Evolutionary conservation across 495 filamentous ascomycete genomes (phyloP).

Genomic region (Tuber magnatum): DNA sequence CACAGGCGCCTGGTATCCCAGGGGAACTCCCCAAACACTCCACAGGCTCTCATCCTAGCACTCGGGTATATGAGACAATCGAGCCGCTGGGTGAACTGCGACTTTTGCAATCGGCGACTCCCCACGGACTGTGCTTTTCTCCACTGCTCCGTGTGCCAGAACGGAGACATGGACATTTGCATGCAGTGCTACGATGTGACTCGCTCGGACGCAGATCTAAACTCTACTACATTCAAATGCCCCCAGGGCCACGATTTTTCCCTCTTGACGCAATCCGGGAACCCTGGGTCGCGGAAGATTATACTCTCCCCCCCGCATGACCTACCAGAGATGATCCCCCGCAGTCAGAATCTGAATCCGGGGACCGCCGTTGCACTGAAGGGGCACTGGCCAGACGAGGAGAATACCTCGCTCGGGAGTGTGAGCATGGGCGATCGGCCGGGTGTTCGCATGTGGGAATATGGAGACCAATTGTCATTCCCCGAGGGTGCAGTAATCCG

Average conservation of each 20-base stretch:
- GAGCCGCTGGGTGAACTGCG: constrained; percentile 9
- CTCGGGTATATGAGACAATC: constrained; percentile 13
- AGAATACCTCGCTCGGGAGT: neutral
- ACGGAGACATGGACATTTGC: constrained; percentile 25
- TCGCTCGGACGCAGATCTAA: neutral
- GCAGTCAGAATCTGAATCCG: neutral
- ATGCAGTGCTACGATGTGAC: constrained; percentile 20
- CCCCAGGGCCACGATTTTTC: constrained; percentile 18
- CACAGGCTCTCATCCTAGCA: neutral
- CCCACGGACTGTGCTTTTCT: constrained; percentile 22
- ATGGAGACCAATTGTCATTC: constrained; percentile 30
- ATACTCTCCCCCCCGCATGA: constrained; percentile 22
- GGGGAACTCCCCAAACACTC: neutral
- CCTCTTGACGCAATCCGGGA: constrained; percentile 26
- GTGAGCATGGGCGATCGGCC: constrained; percentile 15
- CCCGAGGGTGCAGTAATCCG: constrained; percentile 26
- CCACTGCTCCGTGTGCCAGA: constrained; percentile 21
- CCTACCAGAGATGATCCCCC: constrained; percentile 10
- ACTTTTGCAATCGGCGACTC: constrained; percentile 3
- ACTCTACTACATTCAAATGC: constrained; percentile 10
- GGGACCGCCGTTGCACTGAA: constrained; percentile 26
- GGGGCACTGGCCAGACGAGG: constrained; percentile 32
- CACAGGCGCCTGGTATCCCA: constrained; percentile 4
- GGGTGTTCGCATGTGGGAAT: constrained; percentile 16
- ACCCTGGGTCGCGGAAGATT: constrained; percentile 20